A percentile compares a stretch with the other conserved stretches of the same genome.
These are phyloP conservation scores for Hericium coralloides DNA, from an alignment of 768 basidiomycete species.

Conservation along the genomic window DNA sequence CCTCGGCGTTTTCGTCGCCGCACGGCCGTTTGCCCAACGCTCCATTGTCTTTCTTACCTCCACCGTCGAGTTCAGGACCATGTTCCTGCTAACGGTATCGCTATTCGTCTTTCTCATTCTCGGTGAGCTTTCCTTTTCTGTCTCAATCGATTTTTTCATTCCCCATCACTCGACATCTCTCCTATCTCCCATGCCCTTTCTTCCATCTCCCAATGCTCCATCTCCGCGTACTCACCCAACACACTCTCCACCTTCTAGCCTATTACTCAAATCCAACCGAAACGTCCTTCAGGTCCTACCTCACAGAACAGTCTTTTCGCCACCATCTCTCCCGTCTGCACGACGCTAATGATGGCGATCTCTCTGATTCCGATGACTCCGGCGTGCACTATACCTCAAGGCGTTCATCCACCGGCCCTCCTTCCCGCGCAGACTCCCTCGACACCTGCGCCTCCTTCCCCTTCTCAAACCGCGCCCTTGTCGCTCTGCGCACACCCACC, in stretches of 20 bases:
- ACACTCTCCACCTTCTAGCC: constrained; percentile 39
- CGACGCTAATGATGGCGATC: constrained; percentile 54
- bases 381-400: constrained; percentile 20
- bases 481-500: constrained; percentile 87
- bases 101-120: constrained; percentile 61
- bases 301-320: constrained; percentile 96
- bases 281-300: constrained; percentile 85
- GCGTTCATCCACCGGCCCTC: constrained; percentile 7
- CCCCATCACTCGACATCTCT: constrained; percentile 3
- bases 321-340: constrained; percentile 77
- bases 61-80: constrained; percentile 59
- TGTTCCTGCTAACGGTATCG: constrained; percentile 63
- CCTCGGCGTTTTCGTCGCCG: neutral
- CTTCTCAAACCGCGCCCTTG: constrained; percentile 88
- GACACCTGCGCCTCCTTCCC: constrained; percentile 44
- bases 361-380: constrained; percentile 21
- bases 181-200: constrained; percentile 1
- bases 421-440: constrained; percentile 13
- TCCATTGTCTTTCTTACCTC: constrained; percentile 37
- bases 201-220: neutral
- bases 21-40: constrained; percentile 33
- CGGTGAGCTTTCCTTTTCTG: constrained; percentile 34
- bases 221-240: constrained; percentile 12
- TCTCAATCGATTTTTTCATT: constrained; percentile 2
- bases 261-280: constrained; percentile 94